These are phyloP conservation scores for Macrolepiota albuminosa DNA, from an alignment of 768 basidiomycete species.

Conservation along the genomic window DNA sequence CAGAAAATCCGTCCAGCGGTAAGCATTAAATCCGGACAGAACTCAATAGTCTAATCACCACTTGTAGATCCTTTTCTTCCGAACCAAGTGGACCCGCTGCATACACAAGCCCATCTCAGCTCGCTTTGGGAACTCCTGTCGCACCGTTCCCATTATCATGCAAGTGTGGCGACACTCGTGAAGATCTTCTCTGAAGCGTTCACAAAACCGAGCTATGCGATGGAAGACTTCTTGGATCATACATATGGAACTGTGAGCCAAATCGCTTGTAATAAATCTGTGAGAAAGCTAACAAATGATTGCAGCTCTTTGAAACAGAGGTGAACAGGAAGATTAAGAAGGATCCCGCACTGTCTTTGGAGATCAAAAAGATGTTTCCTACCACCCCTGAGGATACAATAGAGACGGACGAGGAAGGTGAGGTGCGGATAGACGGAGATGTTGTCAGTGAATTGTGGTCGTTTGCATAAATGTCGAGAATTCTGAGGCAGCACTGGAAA, in stretches of 20 bases:
- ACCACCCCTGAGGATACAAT: not conserved
- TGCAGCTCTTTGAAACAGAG: conserved; percentile 85
- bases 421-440: conserved; percentile 5
- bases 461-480: conserved; percentile 1
- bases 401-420: not conserved
- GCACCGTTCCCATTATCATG: conserved; percentile 78
- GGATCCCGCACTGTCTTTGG: conserved; percentile 59
- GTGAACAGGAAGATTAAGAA: conserved; percentile 72
- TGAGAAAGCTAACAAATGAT: not conserved
- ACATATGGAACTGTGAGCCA: conserved; percentile 72
- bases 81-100: conserved; percentile 64
- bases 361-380: conserved; percentile 18
- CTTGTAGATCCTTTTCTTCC: conserved; percentile 61
- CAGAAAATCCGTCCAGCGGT: conserved; percentile 32
- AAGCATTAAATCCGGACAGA: not conserved
- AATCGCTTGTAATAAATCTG: not conserved
- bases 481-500: not conserved
- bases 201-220: conserved; percentile 84
- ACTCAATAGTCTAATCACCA: not conserved
- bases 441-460: conserved; percentile 7
- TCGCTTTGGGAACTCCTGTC: conserved; percentile 91
- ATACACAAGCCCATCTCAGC: conserved; percentile 77
- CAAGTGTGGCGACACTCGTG: conserved; percentile 80
- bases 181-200: conserved; percentile 88
- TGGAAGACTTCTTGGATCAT: conserved; percentile 98